phyloP scores from a whole-genome alignment of 805 yeast genomes.

The Pichia cabralensis region DNA sequence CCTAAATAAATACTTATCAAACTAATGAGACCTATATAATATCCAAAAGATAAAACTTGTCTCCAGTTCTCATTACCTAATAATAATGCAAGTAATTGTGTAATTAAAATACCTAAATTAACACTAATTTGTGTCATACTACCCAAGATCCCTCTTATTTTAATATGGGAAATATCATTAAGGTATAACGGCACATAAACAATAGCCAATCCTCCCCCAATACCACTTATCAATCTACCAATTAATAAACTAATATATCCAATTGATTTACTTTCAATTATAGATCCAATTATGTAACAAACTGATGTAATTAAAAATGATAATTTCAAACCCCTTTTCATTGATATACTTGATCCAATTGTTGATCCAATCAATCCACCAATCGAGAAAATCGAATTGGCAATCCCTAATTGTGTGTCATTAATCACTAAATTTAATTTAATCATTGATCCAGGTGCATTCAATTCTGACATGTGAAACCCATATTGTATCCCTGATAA shows the following conservation, averaged over 20 bases:
- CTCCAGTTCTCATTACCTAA: too few relatives aligned
- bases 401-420: conserved; percentile 53
- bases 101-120: conserved; percentile 72
- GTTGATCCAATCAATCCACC: conserved; percentile 79
- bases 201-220: conserved; percentile 81
- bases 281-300: conserved; percentile 52
- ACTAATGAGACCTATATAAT: conserved; percentile 41
- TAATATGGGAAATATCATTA: conserved; percentile 67
- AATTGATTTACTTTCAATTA: conserved; percentile 43
- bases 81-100: conserved; percentile 62
- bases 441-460: conserved; percentile 72
- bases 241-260: conserved; percentile 34
- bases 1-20: conserved; percentile 31
- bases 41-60: conserved; percentile 51
- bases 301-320: conserved; percentile 42
- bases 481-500: conserved; percentile 85
- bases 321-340: conserved; percentile 51
- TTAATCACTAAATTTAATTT: conserved; percentile 11
- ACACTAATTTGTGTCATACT: conserved; percentile 83
- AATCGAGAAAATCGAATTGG: conserved; percentile 68
- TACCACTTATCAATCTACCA: conserved; percentile 74
- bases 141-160: conserved; percentile 69
- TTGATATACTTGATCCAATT: conserved; percentile 56
- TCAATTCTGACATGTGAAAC: conserved; percentile 88
- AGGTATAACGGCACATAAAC: conserved; percentile 79